phyloP scores from a whole-genome alignment of 192 early-diverging fungal genomes.

The Cetraspora pellucida region DNA sequence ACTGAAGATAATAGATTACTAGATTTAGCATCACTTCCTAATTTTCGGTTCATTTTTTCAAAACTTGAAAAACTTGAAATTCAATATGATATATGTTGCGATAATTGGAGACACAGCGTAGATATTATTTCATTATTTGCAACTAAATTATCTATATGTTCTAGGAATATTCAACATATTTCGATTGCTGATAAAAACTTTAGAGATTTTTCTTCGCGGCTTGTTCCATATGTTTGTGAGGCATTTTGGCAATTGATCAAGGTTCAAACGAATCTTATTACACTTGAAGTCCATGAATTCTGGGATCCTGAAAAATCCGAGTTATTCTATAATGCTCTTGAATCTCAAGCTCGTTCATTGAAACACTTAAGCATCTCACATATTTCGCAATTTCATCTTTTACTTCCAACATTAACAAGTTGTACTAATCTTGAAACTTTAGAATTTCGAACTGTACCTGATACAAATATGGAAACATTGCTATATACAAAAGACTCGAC shows the following conservation, averaged over 20 bases:
- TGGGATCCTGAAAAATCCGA: background rate
- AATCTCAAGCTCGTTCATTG: background rate
- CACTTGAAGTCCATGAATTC: slow-evolving; percentile 9
- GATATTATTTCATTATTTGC: background rate
- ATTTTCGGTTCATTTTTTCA: background rate
- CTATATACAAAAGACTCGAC: background rate
- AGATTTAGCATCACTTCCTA: background rate
- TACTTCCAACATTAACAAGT: background rate
- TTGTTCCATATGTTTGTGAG: background rate
- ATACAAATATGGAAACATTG: background rate
- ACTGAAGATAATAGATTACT: background rate
- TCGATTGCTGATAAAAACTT: background rate
- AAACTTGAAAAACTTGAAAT: slow-evolving; percentile 12
- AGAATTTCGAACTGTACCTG: background rate
- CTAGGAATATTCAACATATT: slow-evolving; percentile 5
- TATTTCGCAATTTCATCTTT: slow-evolving; percentile 6
- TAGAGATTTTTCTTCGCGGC: background rate
- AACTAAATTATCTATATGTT: slow-evolving; percentile 18
- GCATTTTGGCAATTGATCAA: background rate
- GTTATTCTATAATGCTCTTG: background rate
- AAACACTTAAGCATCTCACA: background rate
- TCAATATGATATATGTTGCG: background rate
- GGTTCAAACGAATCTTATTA: background rate
- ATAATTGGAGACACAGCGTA: background rate
- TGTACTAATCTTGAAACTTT: slow-evolving; percentile 5